A percentile compares a stretch with the other conserved stretches of the same genome.
Conservation (phyloP, 2,329 filamentous ascomycete species). For the Pseudogymnoascus sp. region DNA sequence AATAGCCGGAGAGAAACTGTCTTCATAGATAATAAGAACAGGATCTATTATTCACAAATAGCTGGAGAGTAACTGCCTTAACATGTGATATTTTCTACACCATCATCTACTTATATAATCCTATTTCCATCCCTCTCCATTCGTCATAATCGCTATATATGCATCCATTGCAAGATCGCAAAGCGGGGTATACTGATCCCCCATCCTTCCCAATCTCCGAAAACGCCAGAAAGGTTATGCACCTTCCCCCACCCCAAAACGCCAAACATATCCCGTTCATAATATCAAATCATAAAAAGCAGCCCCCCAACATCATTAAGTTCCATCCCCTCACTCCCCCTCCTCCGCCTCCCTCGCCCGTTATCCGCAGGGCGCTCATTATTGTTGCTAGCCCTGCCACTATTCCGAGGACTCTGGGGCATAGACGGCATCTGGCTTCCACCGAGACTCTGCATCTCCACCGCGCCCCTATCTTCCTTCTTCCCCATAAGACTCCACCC, state of each 20-base stretch:
- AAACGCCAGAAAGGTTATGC: background rate
- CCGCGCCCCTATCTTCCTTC: background rate
- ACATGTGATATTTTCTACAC: no score
- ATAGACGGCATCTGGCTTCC: background rate
- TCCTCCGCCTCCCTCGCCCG: background rate
- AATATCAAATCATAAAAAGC: background rate
- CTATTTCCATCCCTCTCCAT: background rate
- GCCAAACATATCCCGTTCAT: background rate
- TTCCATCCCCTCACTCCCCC: background rate
- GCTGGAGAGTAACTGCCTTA: no score
- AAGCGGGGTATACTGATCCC: background rate
- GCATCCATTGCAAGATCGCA: background rate
- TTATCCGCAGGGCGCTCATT: background rate
- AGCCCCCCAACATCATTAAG: background rate
- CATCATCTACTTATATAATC: background rate
- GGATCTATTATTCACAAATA: no score
- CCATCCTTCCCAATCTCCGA: background rate
- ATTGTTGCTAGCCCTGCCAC: background rate
- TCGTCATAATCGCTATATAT: background rate
- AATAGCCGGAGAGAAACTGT: no score
- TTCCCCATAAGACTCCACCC: background rate
- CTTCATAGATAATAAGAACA: no score
- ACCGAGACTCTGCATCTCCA: conserved; percentile 6
- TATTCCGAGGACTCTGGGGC: background rate
- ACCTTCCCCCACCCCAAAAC: background rate